Evolutionary conservation across 225 moss, liverwort and hornwort species (phyloP).

Genomic region (Marchantia polymorpha): DNA sequence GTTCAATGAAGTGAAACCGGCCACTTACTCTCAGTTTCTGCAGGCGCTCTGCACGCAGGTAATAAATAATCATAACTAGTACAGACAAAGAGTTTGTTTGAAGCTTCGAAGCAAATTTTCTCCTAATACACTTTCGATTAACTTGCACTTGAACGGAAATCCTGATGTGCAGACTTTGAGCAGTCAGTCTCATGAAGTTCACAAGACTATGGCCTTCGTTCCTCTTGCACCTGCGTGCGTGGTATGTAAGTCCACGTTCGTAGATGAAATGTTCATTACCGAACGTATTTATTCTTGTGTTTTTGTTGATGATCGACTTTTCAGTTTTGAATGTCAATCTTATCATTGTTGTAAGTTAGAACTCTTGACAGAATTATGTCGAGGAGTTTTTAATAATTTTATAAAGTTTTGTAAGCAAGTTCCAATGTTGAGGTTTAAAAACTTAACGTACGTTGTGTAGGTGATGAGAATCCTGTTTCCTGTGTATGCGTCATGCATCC

Average conservation of each 20-base stretch:
- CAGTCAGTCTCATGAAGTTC: constrained; percentile 95
- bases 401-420: neutral
- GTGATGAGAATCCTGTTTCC: constrained; percentile 88
- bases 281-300: neutral
- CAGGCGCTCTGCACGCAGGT: constrained; percentile 99
- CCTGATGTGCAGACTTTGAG: constrained; percentile 64
- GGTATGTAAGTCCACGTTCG: constrained; percentile 47
- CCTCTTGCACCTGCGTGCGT: constrained; percentile 99
- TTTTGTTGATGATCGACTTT: neutral
- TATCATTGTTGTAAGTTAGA: neutral
- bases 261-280: neutral
- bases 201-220: constrained; percentile 94
- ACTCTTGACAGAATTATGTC: neutral
- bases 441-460: constrained; percentile 40
- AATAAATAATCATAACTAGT: neutral
- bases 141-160: neutral
- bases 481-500: constrained; percentile 69
- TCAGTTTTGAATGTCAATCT: neutral
- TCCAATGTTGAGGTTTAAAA: neutral
- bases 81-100: neutral
- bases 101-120: neutral
- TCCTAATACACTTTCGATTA: neutral
- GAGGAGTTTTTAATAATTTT: neutral
- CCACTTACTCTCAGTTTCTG: constrained; percentile 91
- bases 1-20: constrained; percentile 98